Evolutionary conservation across 78 protist species (phyloP).

Genomic region (Acrasis kona): DNA sequence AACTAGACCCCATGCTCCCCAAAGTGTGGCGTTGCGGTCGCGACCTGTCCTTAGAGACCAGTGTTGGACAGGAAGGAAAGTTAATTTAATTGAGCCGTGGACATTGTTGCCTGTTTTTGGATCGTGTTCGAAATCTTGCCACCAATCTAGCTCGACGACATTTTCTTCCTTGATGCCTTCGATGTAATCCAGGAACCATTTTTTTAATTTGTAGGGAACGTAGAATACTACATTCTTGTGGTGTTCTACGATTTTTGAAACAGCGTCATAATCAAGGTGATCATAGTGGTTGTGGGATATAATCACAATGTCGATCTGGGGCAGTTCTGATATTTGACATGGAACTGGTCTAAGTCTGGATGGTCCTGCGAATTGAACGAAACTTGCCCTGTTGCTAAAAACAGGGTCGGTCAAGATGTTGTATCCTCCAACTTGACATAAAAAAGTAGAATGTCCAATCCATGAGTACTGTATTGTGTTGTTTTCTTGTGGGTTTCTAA

Average conservation of each 20-base stretch:
- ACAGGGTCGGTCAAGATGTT: constrained; percentile 14
- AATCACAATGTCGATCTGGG: constrained; percentile 1
- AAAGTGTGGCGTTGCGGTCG: constrained; percentile 7
- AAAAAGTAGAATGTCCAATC: constrained; percentile 1
- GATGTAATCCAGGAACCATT: not conserved
- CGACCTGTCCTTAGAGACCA: not conserved
- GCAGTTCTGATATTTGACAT: not conserved
- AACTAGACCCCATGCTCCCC: constrained; percentile 10
- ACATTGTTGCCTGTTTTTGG: no score
- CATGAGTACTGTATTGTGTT: constrained; percentile 6
- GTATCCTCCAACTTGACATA: not conserved
- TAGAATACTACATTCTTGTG: not conserved
- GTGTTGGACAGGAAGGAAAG: constrained; percentile 21
- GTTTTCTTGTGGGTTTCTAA: no score
- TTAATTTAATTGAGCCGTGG: no score
- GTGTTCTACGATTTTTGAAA: not conserved
- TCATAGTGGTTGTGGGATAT: constrained; percentile 32
- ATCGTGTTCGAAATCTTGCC: not conserved
- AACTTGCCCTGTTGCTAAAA: constrained; percentile 4
- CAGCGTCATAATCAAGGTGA: constrained; percentile 2
- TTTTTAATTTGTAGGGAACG: not conserved
- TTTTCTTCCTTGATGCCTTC: no score
- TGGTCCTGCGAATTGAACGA: not conserved
- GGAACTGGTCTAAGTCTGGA: not conserved
- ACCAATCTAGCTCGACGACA: constrained; percentile 14